These are phyloP conservation scores for Cubamyces lactineus DNA, from an alignment of 768 basidiomycete genomes.

Conservation along the genomic window DNA sequence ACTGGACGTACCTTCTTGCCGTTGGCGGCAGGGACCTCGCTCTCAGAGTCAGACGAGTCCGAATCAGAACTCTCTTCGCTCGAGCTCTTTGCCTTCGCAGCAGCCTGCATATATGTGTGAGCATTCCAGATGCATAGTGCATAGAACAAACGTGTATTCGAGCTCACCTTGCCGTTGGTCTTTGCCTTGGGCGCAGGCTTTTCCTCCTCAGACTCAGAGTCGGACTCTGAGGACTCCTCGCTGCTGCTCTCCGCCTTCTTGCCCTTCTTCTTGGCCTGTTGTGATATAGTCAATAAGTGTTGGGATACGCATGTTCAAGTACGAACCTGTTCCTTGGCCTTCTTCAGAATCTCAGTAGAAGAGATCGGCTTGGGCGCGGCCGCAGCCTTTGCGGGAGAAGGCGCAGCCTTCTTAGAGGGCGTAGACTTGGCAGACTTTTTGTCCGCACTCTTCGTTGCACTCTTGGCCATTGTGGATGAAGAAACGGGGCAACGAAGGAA, in stretches of 20 bases:
- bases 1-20: slow-evolving; percentile 27
- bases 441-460: slow-evolving; percentile 40
- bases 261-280: slow-evolving; percentile 24
- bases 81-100: slow-evolving; percentile 15
- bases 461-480: slow-evolving; percentile 42
- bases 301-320: background rate
- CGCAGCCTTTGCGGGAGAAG: slow-evolving; percentile 32
- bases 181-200: slow-evolving; percentile 34
- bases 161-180: slow-evolving; percentile 39
- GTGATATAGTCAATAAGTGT: background rate
- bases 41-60: slow-evolving; percentile 24
- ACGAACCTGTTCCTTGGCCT: slow-evolving; percentile 35
- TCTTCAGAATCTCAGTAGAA: slow-evolving; percentile 48
- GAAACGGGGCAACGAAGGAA: background rate
- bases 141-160: background rate
- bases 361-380: slow-evolving; percentile 36
- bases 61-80: slow-evolving; percentile 10
- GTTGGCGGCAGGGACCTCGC: slow-evolving; percentile 25
- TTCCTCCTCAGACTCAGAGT: slow-evolving; percentile 41
- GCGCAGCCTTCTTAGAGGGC: slow-evolving; percentile 39
- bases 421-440: slow-evolving; percentile 39
- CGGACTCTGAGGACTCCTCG: slow-evolving; percentile 36
- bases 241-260: slow-evolving; percentile 31
- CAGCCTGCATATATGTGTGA: slow-evolving; percentile 4
- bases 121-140: background rate